phyloP scores from a whole-genome alignment of 2,329 filamentous ascomycete species.

The Neofusicoccum cordaticola region DNA sequence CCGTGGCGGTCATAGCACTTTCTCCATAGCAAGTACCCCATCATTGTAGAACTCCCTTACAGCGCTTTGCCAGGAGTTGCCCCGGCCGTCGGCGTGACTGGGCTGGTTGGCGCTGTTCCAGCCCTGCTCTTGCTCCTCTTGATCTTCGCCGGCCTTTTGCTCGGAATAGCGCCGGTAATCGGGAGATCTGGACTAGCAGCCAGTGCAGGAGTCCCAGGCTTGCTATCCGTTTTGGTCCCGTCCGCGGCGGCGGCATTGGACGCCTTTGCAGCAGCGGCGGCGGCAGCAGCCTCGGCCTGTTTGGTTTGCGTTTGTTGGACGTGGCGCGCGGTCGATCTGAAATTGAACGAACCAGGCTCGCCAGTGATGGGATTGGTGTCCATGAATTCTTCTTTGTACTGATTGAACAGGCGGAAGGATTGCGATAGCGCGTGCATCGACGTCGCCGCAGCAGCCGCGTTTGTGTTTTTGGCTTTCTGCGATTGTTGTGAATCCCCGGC shows the following conservation, averaged over 20 bases:
- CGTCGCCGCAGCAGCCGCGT: conserved; percentile 26
- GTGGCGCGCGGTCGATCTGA: conserved; percentile 45
- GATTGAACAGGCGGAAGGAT: conserved; percentile 51
- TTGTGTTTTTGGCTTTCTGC: conserved; percentile 2
- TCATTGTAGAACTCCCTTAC: neutral
- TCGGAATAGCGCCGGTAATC: neutral
- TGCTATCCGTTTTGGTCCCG: conserved; percentile 1
- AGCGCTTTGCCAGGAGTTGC: neutral
- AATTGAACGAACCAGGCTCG: conserved; percentile 61
- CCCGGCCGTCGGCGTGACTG: conserved; percentile 14
- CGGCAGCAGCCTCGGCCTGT: conserved; percentile 28
- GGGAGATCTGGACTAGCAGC: conserved; percentile 4
- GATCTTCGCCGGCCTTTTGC: conserved; percentile 29
- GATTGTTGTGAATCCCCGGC: neutral
- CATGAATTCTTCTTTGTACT: conserved; percentile 60
- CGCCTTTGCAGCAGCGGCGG: conserved; percentile 29
- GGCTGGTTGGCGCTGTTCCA: conserved; percentile 33
- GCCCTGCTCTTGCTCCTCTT: conserved; percentile 40
- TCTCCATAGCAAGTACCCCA: neutral
- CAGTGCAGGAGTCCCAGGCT: neutral
- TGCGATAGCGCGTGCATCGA: conserved; percentile 31
- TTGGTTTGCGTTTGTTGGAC: conserved; percentile 40
- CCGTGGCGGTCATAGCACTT: neutral
- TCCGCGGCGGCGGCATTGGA: conserved; percentile 24
- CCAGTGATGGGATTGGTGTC: conserved; percentile 63